Percentiles rank a stretch among this genome's conserved stretches.
phyloP scores from a whole-genome alignment of 2,329 filamentous ascomycete genomes.

The Exophiala bonariae region DNA sequence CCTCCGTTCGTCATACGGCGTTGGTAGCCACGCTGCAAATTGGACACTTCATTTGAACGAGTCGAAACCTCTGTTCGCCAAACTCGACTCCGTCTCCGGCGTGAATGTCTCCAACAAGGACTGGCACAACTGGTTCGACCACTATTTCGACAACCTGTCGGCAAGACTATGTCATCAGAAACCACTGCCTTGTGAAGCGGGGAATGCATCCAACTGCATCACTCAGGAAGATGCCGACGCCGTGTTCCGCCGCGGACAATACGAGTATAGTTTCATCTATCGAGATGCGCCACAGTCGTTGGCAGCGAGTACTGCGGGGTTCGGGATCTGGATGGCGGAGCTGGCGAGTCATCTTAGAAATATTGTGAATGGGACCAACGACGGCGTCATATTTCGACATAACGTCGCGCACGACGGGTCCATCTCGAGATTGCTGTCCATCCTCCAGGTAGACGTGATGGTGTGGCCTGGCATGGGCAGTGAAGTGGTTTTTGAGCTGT shows the following conservation, averaged over 20 bases:
- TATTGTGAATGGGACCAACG: constrained; percentile 44
- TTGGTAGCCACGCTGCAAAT: constrained; percentile 44
- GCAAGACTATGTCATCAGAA: constrained; percentile 75
- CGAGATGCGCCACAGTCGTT: constrained; percentile 66
- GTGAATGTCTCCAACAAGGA: constrained; percentile 51
- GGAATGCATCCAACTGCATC: constrained; percentile 59
- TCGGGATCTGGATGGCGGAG: constrained; percentile 74
- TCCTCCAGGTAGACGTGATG: constrained; percentile 74
- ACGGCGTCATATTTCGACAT: constrained; percentile 61
- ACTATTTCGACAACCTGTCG: constrained; percentile 83
- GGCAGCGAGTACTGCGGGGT: constrained; percentile 59
- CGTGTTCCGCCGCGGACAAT: constrained; percentile 75
- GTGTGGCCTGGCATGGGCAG: constrained; percentile 83
- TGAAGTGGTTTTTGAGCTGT: constrained; percentile 77
- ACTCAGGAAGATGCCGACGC: constrained; percentile 62
- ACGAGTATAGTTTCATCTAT: constrained; percentile 78
- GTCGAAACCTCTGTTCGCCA: constrained; percentile 55
- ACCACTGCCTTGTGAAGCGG: constrained; percentile 67
- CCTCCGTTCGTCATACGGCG: constrained; percentile 47
- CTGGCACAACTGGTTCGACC: constrained; percentile 70
- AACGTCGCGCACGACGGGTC: constrained; percentile 81
- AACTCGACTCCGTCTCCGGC: constrained; percentile 68
- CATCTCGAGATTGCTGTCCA: constrained; percentile 64
- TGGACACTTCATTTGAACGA: constrained; percentile 66
- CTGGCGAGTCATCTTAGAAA: constrained; percentile 65